Base-by-base conservation (phyloP, 2,329 filamentous ascomycete species). In the Apiospora pterosperma region DNA sequence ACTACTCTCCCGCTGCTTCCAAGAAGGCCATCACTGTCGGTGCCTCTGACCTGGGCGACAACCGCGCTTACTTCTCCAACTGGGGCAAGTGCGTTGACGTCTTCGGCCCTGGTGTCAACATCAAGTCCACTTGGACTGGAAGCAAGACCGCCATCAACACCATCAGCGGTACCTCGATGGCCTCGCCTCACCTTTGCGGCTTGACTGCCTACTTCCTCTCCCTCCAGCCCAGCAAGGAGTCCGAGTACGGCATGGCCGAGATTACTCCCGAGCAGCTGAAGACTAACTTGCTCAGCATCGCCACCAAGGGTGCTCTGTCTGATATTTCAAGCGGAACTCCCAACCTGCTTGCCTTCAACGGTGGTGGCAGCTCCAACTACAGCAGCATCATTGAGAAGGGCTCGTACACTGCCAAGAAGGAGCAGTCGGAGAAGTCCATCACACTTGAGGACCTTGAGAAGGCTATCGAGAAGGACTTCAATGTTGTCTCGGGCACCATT, bases 31-130 rank as follows among this genome's bases (percentile, higher is more conserved):
- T 99, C 78, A 99, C 96, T 65, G 96, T 99, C 69, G 96, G 95
- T 81, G 96, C 96, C 71, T 97, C 93, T 58, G 96, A 92, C 72
- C 88, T 99, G 66, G 88, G 91, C 75, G 96, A 99, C 77, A 92
- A 93, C 85, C 95, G 96, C 82, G 96, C 96, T 70, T 99, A 98
- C 88, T 99, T 99, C 90, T 99, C 96, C 88, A 99, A 99, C 92
- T 98, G 90, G 81, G 96, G 96, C 80, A 96, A 95, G 87, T 99
- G 96, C 88, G 97, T 95, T 79, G 96, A 99, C 82, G 97, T 99
- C 86, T 99, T 99, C 76, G 96, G 94, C 69, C 96, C 96, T 67
- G 96, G 96, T 76, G 87, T 97, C 75, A 97, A 93, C 90, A 97
- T 99, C 75, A 88, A 92, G 74, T 99, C 96, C 70, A 98, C 96